These are phyloP conservation scores for Iberis amara DNA, from an alignment of 441 rosid genomes.

Conservation along the genomic window DNA sequence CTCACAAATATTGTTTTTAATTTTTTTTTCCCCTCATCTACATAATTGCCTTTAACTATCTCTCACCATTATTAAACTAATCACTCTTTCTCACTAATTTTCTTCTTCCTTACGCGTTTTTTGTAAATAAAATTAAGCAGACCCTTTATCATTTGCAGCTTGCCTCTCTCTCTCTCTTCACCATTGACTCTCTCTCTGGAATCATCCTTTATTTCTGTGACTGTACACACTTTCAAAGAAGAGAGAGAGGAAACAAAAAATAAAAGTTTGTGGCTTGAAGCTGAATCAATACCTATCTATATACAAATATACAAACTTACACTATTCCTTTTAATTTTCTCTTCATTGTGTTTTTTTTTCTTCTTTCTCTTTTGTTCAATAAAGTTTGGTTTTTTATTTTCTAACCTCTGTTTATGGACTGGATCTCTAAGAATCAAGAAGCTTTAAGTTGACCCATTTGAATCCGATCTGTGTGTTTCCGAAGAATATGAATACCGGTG, in stretches of 20 bases:
- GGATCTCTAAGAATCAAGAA: constrained; percentile 23
- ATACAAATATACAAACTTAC: constrained; percentile 8
- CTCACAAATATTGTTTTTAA: constrained; percentile 18
- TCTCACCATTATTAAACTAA: constrained; percentile 27
- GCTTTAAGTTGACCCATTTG: constrained; percentile 16
- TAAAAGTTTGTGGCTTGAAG: constrained; percentile 27
- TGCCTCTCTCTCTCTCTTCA: constrained; percentile 21
- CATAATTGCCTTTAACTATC: constrained; percentile 27
- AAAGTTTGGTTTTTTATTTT: no score
- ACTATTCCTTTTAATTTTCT: constrained; percentile 20
- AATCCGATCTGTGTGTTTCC: constrained; percentile 17
- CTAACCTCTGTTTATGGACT: constrained; percentile 26
- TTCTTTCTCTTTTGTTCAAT: neutral
- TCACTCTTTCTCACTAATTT: constrained; percentile 17
- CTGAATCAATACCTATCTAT: constrained; percentile 21
- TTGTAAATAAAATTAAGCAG: neutral
- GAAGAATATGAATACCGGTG: constrained; percentile 62
- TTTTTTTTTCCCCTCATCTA: constrained; percentile 8
- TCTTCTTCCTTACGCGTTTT: constrained; percentile 29
- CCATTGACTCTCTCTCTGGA: constrained; percentile 28
- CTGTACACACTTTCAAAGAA: constrained; percentile 18
- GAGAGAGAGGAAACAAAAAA: constrained; percentile 5
- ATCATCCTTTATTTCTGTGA: constrained; percentile 35
- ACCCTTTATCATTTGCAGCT: constrained; percentile 19
- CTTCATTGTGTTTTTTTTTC: neutral